Evolutionary conservation across 2,329 filamentous ascomycete genomes (phyloP).

Genomic region (Nemania bipapillata): DNA sequence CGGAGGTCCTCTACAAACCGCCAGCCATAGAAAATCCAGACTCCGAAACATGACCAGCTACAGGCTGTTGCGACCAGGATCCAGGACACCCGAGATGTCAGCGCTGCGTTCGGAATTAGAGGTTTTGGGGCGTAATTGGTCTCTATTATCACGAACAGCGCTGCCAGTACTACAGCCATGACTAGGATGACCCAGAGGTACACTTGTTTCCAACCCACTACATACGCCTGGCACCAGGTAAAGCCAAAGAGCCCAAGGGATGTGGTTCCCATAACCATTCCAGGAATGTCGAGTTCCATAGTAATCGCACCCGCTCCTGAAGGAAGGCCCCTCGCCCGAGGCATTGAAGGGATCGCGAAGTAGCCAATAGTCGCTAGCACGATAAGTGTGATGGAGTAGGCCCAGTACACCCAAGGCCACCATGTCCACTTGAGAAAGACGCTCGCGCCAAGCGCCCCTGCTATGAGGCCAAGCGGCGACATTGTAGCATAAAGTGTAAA

Average conservation of each 20-base stretch:
- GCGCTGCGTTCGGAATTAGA: slow-evolving; percentile 60
- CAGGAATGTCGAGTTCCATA: slow-evolving; percentile 55
- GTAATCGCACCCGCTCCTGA: slow-evolving; percentile 36
- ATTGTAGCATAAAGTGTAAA: slow-evolving; percentile 64
- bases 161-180: slow-evolving; percentile 65
- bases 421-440: slow-evolving; percentile 54
- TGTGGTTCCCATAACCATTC: slow-evolving; percentile 60
- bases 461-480: slow-evolving; percentile 59
- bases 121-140: slow-evolving; percentile 56
- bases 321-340: slow-evolving; percentile 37
- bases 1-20: slow-evolving; percentile 54
- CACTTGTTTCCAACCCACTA: slow-evolving; percentile 67
- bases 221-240: slow-evolving; percentile 72
- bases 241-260: slow-evolving; percentile 72
- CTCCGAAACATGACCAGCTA: slow-evolving; percentile 57
- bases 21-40: slow-evolving; percentile 56
- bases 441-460: slow-evolving; percentile 56
- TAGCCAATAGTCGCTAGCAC: slow-evolving; percentile 50
- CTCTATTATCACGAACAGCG: slow-evolving; percentile 68
- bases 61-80: slow-evolving; percentile 58
- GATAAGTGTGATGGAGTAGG: slow-evolving; percentile 53
- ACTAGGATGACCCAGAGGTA: slow-evolving; percentile 69
- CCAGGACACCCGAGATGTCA: slow-evolving; percentile 59
- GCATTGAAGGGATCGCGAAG: slow-evolving; percentile 52
- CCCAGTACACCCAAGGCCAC: slow-evolving; percentile 64